Evolutionary conservation across 768 basidiomycete species (phyloP).

Genomic region (Collybia sordida): DNA sequence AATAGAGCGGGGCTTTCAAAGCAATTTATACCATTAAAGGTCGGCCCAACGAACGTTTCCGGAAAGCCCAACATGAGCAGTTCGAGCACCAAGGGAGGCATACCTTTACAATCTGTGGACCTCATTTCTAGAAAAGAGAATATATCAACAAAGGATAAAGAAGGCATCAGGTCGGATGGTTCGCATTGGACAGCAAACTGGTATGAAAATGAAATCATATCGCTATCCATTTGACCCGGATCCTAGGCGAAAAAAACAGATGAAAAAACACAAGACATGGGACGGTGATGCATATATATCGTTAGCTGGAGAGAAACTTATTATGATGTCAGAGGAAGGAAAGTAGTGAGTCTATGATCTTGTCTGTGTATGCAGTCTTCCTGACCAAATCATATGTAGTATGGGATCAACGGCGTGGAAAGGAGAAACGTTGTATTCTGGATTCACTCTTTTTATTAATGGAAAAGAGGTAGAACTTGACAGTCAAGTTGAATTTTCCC

Average conservation of each 20-base stretch:
- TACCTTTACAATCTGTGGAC: constrained; percentile 42
- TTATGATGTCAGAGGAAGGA: constrained; percentile 69
- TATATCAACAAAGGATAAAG: constrained; percentile 10
- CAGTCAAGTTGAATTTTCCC: constrained; percentile 43
- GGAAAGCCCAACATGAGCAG: constrained; percentile 16
- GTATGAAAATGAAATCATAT: constrained; percentile 28
- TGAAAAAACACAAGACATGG: constrained; percentile 84
- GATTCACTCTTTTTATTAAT: constrained; percentile 45
- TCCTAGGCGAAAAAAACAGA: constrained; percentile 68
- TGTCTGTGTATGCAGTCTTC: not conserved
- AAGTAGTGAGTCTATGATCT: constrained; percentile 49
- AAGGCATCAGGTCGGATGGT: constrained; percentile 16
- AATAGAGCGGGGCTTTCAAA: constrained; percentile 5
- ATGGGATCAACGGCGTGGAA: constrained; percentile 66
- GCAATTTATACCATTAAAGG: constrained; percentile 23
- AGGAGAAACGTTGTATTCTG: constrained; percentile 48
- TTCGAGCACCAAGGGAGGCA: constrained; percentile 19
- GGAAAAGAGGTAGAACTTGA: constrained; percentile 67
- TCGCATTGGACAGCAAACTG: constrained; percentile 72
- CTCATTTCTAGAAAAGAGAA: constrained; percentile 22
- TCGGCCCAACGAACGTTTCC: constrained; percentile 19
- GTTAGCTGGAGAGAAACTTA: constrained; percentile 46
- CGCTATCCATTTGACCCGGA: constrained; percentile 2
- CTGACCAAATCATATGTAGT: constrained; percentile 37
- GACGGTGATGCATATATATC: constrained; percentile 75